Evolutionary conservation across 805 yeast genomes (phyloP).

Genomic region (Wickerhamomyces subpelliculosus): DNA sequence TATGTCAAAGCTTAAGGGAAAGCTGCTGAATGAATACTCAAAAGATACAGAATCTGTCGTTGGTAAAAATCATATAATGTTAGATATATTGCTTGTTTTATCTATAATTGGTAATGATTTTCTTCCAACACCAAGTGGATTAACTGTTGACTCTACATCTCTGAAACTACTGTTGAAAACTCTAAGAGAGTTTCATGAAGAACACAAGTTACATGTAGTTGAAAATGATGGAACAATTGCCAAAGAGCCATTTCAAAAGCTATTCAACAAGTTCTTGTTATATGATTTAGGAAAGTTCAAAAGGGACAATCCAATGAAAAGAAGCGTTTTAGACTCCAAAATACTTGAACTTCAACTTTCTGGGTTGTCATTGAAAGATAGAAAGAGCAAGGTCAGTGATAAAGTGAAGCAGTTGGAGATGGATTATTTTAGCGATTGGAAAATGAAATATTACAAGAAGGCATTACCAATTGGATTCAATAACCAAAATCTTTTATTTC

Average conservation of each 20-base stretch:
- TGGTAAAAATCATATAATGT: conserved; percentile 39
- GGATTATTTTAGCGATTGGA: conserved; percentile 67
- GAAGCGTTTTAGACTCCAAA: background rate
- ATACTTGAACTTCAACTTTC: background rate
- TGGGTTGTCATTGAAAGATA: conserved; percentile 36
- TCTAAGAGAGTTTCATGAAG: conserved; percentile 62
- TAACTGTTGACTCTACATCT: conserved; percentile 82
- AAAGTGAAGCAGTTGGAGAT: conserved; percentile 51
- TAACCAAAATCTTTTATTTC: too few relatives aligned
- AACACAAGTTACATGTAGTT: conserved; percentile 59
- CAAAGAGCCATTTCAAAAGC: conserved; percentile 67
- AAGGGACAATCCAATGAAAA: background rate
- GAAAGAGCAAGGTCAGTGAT: conserved; percentile 39
- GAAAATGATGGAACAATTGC: conserved; percentile 63
- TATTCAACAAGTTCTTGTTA: conserved; percentile 67
- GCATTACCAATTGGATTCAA: too few relatives aligned
- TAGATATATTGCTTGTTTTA: conserved; percentile 80
- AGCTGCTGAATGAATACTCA: conserved; percentile 73
- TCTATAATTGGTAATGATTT: conserved; percentile 95
- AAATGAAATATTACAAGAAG: conserved; percentile 67
- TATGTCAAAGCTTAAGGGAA: conserved; percentile 36
- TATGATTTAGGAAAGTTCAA: conserved; percentile 78
- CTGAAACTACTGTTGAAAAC: conserved; percentile 72
- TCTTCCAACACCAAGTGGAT: conserved; percentile 84
- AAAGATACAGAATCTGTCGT: conserved; percentile 66